Evolutionary conservation across 2,329 filamentous ascomycete genomes (phyloP), one percentile per base, ranked within the genome.

Genomic region (Colletotrichum tanaceti): DNA sequence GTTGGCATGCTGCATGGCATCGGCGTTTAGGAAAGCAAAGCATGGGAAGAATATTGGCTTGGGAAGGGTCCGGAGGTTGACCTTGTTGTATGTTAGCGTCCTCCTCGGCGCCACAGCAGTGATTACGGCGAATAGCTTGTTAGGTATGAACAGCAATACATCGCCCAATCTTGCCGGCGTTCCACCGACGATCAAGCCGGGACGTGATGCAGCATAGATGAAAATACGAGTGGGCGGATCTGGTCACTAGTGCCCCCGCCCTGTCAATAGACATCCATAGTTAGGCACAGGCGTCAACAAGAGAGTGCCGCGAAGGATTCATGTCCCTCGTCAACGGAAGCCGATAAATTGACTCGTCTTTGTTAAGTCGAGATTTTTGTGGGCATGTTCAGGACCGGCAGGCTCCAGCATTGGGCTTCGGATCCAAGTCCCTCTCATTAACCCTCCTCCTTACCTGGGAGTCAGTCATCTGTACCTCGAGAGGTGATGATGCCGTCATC

Each of bases 1-100:
- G 55, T 65, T 60, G 73, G 72, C 72, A 77, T 75, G 75, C 70
- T 76, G 77, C 77, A 79, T 79, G 77, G 78, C 75, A 75, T 73
- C 68, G 77, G 77, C 77, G 77, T 71, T 72, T 55, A 53, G 69
- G 68, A 68, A 71, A 71, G 65, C 53, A 68, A 60, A 69, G 49
- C 58, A 65, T 54, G 57, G 63, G 22, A 58, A 59, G 52, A 58
- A 68, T 63, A 61, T 61, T 67, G 63, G 66, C 63, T 70, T 70
- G 28, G 58, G 54, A 68, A 49, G 58, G 63, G 59, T 39, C 32
- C 47, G 50, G 43, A 14, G 52, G 28, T 41, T 35, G 49, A 44
- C 52, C 57, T 57, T 57, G 16, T 66, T 69, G 66, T 66, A 65
- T 66, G 61, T 49, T 61, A 69, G 16, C 58, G 52, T 18, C 24